These are phyloP conservation scores for Candida stauntonica DNA, from an alignment of 805 yeast genomes.

Conservation along the genomic window DNA sequence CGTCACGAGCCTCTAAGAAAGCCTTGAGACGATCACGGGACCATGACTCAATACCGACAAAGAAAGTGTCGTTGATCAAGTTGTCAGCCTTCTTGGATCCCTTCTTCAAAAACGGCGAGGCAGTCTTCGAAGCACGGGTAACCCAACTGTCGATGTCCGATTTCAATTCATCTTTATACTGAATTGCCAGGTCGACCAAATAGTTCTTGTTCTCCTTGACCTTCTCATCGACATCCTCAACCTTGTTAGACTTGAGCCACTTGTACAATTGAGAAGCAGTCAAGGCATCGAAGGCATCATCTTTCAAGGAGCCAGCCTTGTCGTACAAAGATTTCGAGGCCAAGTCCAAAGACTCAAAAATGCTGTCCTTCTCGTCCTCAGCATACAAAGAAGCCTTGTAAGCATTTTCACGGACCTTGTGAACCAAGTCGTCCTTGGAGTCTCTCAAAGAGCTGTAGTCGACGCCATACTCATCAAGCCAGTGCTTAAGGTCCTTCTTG, in stretches of 20 bases:
- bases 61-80: conserved; percentile 41
- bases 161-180: conserved; percentile 32
- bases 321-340: conserved; percentile 34
- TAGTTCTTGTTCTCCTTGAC: conserved; percentile 32
- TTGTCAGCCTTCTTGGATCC: conserved; percentile 30
- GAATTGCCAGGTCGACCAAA: conserved; percentile 32
- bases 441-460: conserved; percentile 33
- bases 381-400: conserved; percentile 38
- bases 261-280: conserved; percentile 47
- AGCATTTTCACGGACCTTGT: conserved; percentile 41
- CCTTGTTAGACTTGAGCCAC: conserved; percentile 48
- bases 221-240: conserved; percentile 32
- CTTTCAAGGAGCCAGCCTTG: conserved; percentile 36
- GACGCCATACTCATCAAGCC: conserved; percentile 45
- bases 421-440: conserved; percentile 42
- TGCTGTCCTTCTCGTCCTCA: conserved; percentile 34
- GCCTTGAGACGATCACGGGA: conserved; percentile 39
- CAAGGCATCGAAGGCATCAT: conserved; percentile 48
- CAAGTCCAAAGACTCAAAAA: conserved; percentile 38
- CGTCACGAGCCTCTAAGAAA: conserved; percentile 38
- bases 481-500: conserved; percentile 40
- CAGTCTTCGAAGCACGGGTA: conserved; percentile 26
- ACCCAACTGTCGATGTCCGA: conserved; percentile 38
- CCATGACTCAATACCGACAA: conserved; percentile 44
- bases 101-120: conserved; percentile 35